phyloP scores from a whole-genome alignment of 179 eudicot species.

The Drosera spatulata region DNA sequence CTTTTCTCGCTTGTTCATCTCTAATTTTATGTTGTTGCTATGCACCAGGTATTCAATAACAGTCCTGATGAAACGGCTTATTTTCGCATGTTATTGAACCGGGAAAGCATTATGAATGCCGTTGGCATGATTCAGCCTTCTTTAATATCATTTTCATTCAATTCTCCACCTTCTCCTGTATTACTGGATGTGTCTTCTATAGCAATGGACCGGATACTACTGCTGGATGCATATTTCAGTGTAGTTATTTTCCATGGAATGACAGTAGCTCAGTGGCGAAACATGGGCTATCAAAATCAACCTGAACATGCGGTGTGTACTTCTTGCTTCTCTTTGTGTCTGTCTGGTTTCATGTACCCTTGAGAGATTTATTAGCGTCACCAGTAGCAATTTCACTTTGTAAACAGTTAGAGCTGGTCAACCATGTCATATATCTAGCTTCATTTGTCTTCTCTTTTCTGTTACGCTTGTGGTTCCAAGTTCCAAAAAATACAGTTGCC shows the following conservation, averaged over 20 bases:
- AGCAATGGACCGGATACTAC: constrained; percentile 73
- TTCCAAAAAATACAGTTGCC: too few species aligned
- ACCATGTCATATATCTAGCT: too few species aligned
- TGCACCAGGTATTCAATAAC: constrained; percentile 71
- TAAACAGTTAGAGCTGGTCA: too few species aligned
- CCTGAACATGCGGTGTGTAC: constrained; percentile 66
- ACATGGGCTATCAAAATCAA: constrained; percentile 86
- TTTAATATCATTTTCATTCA: constrained; percentile 76
- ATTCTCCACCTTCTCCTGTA: constrained; percentile 71
- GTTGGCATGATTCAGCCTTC: constrained; percentile 98
- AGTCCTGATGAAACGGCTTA: constrained; percentile 99
- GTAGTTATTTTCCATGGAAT: constrained; percentile 93
- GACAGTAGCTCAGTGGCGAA: constrained; percentile 98
- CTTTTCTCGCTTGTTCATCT: not conserved
- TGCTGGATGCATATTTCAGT: constrained; percentile 89
- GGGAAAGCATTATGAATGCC: constrained; percentile 73
- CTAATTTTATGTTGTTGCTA: not conserved
- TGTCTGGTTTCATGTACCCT: too few species aligned
- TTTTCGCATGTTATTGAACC: constrained; percentile 83
- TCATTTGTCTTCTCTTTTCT: too few species aligned
- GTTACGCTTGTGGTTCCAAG: too few species aligned
- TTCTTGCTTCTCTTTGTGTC: not conserved
- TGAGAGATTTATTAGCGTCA: too few species aligned
- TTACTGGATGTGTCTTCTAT: constrained; percentile 82
- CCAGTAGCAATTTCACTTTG: too few species aligned